Percentiles rank a stretch among this genome's conserved stretches.
phyloP scores from a whole-genome alignment of 2,329 filamentous ascomycete species.

The Exophiala phaeomuriformis region DNA sequence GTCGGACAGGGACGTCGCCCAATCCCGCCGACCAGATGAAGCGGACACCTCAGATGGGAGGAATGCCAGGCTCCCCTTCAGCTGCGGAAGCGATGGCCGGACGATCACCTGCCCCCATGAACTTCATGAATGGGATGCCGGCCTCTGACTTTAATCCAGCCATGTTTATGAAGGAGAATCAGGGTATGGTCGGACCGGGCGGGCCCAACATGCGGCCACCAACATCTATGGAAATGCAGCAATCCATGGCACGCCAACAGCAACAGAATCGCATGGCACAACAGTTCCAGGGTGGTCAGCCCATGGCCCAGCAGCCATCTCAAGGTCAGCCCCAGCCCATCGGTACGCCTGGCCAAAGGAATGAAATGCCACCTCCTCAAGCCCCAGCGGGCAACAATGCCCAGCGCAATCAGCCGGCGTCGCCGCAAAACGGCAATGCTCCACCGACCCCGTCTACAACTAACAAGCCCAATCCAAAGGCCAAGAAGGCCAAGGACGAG shows the following conservation, averaged over 20 bases:
- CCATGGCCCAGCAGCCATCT: conserved; percentile 44
- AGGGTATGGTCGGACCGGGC: conserved; percentile 38
- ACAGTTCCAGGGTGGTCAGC: conserved; percentile 35
- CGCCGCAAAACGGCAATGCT: conserved; percentile 41
- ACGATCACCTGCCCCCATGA: conserved; percentile 55
- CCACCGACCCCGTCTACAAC: conserved; percentile 56
- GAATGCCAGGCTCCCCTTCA: conserved; percentile 51
- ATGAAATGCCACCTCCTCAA: conserved; percentile 46
- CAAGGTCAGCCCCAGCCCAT: conserved; percentile 39
- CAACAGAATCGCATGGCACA: conserved; percentile 35
- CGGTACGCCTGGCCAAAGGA: conserved; percentile 52
- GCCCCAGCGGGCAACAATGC: conserved; percentile 38
- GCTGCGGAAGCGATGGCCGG: conserved; percentile 52
- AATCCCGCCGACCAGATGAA: conserved; percentile 58
- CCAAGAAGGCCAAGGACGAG: conserved; percentile 51
- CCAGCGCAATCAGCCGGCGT: conserved; percentile 38
- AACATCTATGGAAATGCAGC: conserved; percentile 46
- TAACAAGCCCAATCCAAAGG: conserved; percentile 54
- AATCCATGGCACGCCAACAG: conserved; percentile 30
- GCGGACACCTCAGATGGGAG: conserved; percentile 54
- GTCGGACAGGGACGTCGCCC: conserved; percentile 51
- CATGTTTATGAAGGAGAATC: conserved; percentile 42
- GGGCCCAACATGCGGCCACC: conserved; percentile 53
- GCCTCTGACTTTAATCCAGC: conserved; percentile 31
- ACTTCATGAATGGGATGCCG: conserved; percentile 47